phyloP scores from a whole-genome alignment of 129 eudicot species.

The Lactuca sativa region DNA sequence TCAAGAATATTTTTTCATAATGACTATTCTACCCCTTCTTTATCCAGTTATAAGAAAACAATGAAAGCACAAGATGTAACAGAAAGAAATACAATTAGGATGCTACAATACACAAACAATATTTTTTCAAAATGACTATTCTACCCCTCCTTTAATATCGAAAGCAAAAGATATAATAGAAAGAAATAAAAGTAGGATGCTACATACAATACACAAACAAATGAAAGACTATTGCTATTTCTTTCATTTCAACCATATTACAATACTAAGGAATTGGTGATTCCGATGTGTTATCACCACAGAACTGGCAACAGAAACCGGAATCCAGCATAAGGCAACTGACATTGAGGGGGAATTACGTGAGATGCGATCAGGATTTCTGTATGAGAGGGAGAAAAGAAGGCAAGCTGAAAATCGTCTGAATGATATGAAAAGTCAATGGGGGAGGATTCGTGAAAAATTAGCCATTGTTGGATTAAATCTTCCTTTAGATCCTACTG shows the following conservation, averaged over 20 bases:
- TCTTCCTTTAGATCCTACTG: slow-evolving; percentile 56
- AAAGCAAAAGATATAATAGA: not conserved
- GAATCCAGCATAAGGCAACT: slow-evolving; percentile 42
- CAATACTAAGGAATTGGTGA: not conserved
- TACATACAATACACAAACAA: too few relatives aligned
- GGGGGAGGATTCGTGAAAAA: slow-evolving; percentile 66
- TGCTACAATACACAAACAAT: too few relatives aligned
- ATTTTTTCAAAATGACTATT: too few relatives aligned
- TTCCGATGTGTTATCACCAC: slow-evolving; percentile 25
- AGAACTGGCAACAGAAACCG: slow-evolving; percentile 80
- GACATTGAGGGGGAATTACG: slow-evolving; percentile 71
- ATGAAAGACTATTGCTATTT: not conserved
- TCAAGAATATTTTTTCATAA: too few relatives aligned
- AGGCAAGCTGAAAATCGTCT: slow-evolving; percentile 75
- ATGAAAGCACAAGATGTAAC: too few relatives aligned
- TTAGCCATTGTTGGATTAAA: slow-evolving; percentile 67
- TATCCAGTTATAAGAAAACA: too few relatives aligned
- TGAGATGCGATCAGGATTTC: slow-evolving; percentile 56
- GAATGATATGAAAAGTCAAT: slow-evolving; percentile 52
- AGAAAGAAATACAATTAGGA: too few relatives aligned
- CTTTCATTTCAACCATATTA: not conserved
- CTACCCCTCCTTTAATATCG: not conserved
- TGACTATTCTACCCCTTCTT: too few relatives aligned
- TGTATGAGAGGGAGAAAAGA: slow-evolving; percentile 79
- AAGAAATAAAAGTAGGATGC: too few relatives aligned